These are phyloP conservation scores for Exophiala bonariae DNA, from an alignment of 2,329 filamentous ascomycete species.

Conservation along the genomic window DNA sequence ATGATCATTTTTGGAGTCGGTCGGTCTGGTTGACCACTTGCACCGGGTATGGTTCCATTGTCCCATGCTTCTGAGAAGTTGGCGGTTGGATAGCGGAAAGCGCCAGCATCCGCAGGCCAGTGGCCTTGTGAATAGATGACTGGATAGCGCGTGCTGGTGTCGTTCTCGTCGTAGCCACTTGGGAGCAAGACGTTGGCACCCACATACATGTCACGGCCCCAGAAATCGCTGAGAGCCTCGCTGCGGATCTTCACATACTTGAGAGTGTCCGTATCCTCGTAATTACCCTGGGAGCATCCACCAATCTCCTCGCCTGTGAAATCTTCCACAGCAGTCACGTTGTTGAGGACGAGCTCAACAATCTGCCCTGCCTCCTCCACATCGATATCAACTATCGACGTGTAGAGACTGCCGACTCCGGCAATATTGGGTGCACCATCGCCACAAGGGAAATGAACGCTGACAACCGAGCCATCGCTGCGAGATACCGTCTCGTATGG, in stretches of 20 bases:
- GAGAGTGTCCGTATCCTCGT: conserved; percentile 11
- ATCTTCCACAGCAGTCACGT: conserved; percentile 6
- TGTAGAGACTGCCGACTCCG: conserved; percentile 11
- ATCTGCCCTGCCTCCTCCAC: conserved; percentile 4
- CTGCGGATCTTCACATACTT: conserved; percentile 19
- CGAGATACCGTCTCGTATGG: conserved; percentile 13
- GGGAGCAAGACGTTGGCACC: conserved; percentile 15
- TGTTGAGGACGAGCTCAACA: conserved; percentile 13
- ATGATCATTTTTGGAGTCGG: conserved; percentile 10
- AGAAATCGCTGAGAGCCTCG: conserved; percentile 16
- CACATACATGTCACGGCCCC: conserved; percentile 16
- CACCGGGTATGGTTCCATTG: conserved; percentile 6
- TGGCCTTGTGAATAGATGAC: conserved; percentile 18
- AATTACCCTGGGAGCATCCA: conserved; percentile 14
- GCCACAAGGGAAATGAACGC: conserved; percentile 14
- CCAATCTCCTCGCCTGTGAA: conserved; percentile 12
- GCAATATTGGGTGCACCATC: conserved; percentile 12
- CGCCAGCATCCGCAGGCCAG: conserved; percentile 6
- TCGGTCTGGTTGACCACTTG: conserved; percentile 3
- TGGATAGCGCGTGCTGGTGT: conserved; percentile 11
- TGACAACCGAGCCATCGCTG: conserved; percentile 13
- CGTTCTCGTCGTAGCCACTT: conserved; percentile 10
- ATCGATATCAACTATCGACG: conserved; percentile 6
- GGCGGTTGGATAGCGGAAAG: conserved; percentile 14
- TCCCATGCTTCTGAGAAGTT: conserved; percentile 16